Base-by-base conservation (phyloP, 305 asterid species). In the Euphrasia arctica region DNA sequence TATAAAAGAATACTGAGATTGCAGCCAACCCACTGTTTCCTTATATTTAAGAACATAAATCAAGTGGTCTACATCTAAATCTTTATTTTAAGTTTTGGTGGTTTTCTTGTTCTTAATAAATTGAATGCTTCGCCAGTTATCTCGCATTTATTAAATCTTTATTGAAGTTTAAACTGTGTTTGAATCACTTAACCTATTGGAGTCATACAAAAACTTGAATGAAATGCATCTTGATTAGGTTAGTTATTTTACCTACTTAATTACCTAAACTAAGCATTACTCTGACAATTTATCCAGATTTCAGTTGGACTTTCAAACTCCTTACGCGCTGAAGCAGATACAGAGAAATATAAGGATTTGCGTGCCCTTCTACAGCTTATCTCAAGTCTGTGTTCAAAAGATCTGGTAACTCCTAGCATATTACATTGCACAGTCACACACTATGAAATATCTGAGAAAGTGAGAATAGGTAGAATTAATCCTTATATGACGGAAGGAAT, bases 291-390 rank as follows among this genome's bases (percentile, higher is more conserved):
- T 65, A 14, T 68, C 63, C 86, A 92, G 98, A 84, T 92, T 67
- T 85, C 95, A 14, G 65, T 92, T 68, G 72, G 86, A 74, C 81
- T 77, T 75, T 89, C 98, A 79, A 85, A 77, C 79, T 83, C 85
- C 80, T 78, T 90, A 65, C 87, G 74, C 64, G 70, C 76, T 63
- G 97, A 87, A 77, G 91, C 84, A 68, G 96, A 92, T 85, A 78
- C 82, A 11, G 98, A 90, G 74, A 83, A 85, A 74, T 84, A 84
- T 70, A 92, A 88, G 90, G 98, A 92, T 83, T 73, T 92, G 73
- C 85, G 96, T 36, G 97, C 90, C 25, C 91, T 92, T 75, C 78
- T 92, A 56, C 95, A 87, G 75, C 88, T 92, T 70, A 91, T 92
- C 56, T 66, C 87, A 65, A 84, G 69, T 74, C 86, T 92, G 62